Base-by-base conservation (phyloP, 2,329 filamentous ascomycete species). In the Akanthomyces dipterigenus region DNA sequence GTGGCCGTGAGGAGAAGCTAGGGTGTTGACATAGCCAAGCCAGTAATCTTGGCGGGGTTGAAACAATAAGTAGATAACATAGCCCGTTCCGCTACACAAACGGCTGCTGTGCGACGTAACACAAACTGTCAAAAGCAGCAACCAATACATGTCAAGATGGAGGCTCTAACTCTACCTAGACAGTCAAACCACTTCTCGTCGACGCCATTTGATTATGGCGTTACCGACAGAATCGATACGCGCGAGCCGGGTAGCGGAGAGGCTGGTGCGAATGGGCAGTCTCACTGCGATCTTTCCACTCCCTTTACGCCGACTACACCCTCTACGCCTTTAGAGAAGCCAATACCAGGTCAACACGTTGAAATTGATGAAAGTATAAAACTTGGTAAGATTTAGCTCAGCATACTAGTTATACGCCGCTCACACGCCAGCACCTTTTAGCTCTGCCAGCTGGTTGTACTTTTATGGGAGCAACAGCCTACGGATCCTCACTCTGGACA, bases 401-500 rank as follows among this genome's bases (percentile, higher is more conserved):
- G 5, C n/a, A 14, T 31, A 11, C 12, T 31, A 11, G 8, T 28
- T 45, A 11, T 22, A 11, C 20, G 14, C 12, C 16, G 8, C 22
- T 49, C 22, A 38, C 26, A 12, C 16, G n/a, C n/a, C n/a, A 28
- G 12, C 3, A 18, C 3, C 11, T 3, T 16, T 34, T 11, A 55
- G 53, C 53, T 16, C 28, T 55, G 24, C 53, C 53, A 22, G 24
- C 16, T 20, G 38, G 53, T n/a, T 55, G 24, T 36, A 16, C 40
- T 8, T 43, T 43, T 24, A 3, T 36, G 28, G 53, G n/a, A 26
- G 53, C 53, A 20, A 43, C n/a, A 14, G 53, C 22, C 22, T 55
- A 55, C 16, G 53, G 53, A 28, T 59, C 45, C 20, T 59, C 55
- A 22, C 45, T 22, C 7, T 59, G 55, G 55, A 31, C 45, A 16